Conservation (phyloP, 2,329 filamentous ascomycete species). For the Arthrobotrys conoides region DNA sequence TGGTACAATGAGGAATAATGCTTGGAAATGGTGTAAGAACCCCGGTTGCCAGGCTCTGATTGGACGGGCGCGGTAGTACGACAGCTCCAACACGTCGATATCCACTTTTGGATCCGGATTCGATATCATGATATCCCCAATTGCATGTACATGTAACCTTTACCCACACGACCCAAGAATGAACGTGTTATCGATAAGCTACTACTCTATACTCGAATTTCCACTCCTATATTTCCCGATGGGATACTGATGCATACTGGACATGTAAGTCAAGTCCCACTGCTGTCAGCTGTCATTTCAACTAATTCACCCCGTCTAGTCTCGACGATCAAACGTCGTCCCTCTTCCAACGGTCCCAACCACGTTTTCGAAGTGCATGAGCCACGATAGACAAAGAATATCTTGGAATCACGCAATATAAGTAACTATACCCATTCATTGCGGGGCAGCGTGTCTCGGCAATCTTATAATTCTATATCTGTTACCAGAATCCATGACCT, state of each 20-base stretch:
- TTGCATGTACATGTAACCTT: background rate
- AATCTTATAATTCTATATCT: conserved; percentile 33
- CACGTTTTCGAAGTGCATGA: conserved; percentile 39
- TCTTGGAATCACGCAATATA: conserved; percentile 24
- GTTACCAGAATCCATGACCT: conserved; percentile 18
- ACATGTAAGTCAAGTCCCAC: background rate
- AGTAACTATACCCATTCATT: background rate
- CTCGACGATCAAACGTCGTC: conserved; percentile 21
- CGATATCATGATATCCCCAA: conserved; percentile 9
- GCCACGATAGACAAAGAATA: conserved; percentile 26
- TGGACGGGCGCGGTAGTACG: background rate
- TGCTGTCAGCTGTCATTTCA: conserved; percentile 48
- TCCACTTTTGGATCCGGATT: conserved; percentile 4
- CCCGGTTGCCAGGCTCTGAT: conserved; percentile 6
- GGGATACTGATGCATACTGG: background rate
- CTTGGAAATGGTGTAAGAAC: conserved; percentile 55
- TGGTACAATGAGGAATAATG: conserved; percentile 47
- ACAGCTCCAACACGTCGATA: conserved; percentile 17
- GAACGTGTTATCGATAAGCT: conserved; percentile 28
- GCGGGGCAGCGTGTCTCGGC: conserved; percentile 15
- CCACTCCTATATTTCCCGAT: conserved; percentile 31
- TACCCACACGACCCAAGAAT: background rate
- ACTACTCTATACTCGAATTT: background rate
- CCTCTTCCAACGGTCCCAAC: conserved; percentile 31
- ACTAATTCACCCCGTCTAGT: background rate